Evolutionary conservation across 306 rosid genomes (phyloP).

Genomic region (Vachellia pachyceras): DNA sequence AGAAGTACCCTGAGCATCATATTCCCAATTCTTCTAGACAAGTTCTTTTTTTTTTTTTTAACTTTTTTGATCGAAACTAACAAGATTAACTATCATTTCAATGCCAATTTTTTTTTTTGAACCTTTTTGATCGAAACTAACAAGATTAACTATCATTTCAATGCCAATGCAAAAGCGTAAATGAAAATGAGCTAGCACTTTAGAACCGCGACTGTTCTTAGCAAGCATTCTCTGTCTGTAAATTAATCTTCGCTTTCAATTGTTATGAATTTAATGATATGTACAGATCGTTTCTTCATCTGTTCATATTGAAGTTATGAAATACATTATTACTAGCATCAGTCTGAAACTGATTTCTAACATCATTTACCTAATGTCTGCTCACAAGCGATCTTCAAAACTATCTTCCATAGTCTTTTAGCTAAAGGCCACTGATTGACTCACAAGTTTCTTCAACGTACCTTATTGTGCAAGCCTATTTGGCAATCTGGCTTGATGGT

Average conservation of each 20-base stretch:
- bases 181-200: not conserved
- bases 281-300: not conserved
- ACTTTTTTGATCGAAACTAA: no score
- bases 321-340: not conserved
- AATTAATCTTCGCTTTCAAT: not conserved
- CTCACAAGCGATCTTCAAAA: not conserved
- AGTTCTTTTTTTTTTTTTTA: not conserved
- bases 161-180: not conserved
- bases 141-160: constrained; percentile 22
- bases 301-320: constrained; percentile 4
- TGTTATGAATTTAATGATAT: not conserved
- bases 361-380: not conserved
- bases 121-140: not conserved
- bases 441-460: not conserved
- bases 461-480: not conserved
- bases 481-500: not conserved
- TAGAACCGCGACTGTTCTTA: not conserved
- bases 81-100: no score
- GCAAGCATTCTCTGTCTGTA: not conserved
- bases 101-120: no score
- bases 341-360: not conserved
- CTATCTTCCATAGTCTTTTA: not conserved
- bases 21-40: constrained; percentile 1
- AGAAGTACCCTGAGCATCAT: not conserved
- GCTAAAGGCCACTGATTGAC: constrained; percentile 2